These are phyloP conservation scores for Pseudogymnoascus sp. DNA, from an alignment of 2,329 filamentous ascomycete genomes.

Conservation along the genomic window DNA sequence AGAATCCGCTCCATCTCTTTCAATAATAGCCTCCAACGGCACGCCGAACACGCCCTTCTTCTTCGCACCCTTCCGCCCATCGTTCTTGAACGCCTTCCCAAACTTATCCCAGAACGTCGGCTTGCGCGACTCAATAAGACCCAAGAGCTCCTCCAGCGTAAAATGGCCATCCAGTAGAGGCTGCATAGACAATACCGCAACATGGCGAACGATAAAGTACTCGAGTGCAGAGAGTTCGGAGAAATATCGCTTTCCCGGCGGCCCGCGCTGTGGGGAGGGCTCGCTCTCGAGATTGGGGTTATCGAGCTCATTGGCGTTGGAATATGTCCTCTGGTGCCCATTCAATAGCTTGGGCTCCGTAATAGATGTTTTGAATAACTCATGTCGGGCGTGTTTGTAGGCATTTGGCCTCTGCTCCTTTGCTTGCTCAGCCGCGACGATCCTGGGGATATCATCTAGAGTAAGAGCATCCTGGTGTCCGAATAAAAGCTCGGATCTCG, in stretches of 20 bases:
- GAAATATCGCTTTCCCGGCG: constrained; percentile 69
- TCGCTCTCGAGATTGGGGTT: constrained; percentile 37
- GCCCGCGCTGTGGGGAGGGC: constrained; percentile 30
- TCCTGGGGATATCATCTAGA: constrained; percentile 89
- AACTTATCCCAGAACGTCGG: constrained; percentile 98
- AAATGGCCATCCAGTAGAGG: constrained; percentile 85
- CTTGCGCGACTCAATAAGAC: constrained; percentile 87
- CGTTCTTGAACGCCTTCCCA: constrained; percentile 89
- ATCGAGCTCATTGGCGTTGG: constrained; percentile 48
- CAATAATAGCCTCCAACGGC: constrained; percentile 77
- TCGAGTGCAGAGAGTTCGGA: constrained; percentile 91
- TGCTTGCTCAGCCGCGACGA: constrained; percentile 91
- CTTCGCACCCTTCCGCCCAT: constrained; percentile 68
- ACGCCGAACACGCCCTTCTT: constrained; percentile 95
- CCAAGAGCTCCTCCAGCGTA: constrained; percentile 84
- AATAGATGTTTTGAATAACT: constrained; percentile 50
- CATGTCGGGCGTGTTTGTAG: constrained; percentile 66
- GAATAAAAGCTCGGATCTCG: constrained; percentile 73
- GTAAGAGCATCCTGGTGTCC: constrained; percentile 87
- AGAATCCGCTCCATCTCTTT: constrained; percentile 93
- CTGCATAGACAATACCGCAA: constrained; percentile 92
- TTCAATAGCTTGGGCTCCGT: constrained; percentile 59
- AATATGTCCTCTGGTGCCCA: constrained; percentile 61
- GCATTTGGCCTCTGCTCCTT: constrained; percentile 79
- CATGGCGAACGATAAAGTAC: constrained; percentile 93